Conservation (phyloP, 31 red algal genomes). For the Odonthalia washingtoniensis region DNA sequence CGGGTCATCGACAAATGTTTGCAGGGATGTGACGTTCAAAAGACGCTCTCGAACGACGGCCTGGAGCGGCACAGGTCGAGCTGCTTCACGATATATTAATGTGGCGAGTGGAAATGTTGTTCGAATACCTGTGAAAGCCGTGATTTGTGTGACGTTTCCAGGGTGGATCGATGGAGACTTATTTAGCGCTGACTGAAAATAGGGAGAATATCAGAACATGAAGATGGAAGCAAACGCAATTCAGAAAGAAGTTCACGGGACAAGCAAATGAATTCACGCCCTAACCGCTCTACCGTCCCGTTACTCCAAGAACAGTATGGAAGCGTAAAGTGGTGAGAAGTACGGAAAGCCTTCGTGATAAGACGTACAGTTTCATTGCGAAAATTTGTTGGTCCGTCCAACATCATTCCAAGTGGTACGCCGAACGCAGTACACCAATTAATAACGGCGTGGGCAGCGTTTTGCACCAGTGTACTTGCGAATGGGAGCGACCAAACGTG, state of each 20-base stretch:
- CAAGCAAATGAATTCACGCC: neutral
- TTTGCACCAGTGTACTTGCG: neutral
- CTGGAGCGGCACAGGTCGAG: neutral
- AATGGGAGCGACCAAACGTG: neutral
- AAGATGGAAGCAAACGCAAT: neutral
- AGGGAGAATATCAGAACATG: neutral
- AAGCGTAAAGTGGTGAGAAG: conserved; percentile 29
- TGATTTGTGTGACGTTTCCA: neutral
- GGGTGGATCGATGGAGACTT: neutral
- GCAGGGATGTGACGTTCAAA: neutral
- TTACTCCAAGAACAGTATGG: conserved; percentile 29
- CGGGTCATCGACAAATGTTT: neutral
- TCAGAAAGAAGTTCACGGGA: neutral
- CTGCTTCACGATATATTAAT: neutral
- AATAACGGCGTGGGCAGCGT: conserved; percentile 1
- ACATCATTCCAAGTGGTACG: conserved; percentile 10
- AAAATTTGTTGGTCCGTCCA: conserved; percentile 25
- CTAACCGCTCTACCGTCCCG: conserved; percentile 18
- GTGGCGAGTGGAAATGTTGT: neutral
- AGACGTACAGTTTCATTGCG: conserved; percentile 26
- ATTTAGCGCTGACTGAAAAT: neutral
- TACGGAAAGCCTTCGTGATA: neutral
- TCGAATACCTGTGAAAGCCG: neutral
- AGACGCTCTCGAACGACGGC: neutral
- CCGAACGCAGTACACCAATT: conserved; percentile 21